phyloP scores from a whole-genome alignment of 306 rosid genomes.

The Macrotyloma uniflorum region DNA sequence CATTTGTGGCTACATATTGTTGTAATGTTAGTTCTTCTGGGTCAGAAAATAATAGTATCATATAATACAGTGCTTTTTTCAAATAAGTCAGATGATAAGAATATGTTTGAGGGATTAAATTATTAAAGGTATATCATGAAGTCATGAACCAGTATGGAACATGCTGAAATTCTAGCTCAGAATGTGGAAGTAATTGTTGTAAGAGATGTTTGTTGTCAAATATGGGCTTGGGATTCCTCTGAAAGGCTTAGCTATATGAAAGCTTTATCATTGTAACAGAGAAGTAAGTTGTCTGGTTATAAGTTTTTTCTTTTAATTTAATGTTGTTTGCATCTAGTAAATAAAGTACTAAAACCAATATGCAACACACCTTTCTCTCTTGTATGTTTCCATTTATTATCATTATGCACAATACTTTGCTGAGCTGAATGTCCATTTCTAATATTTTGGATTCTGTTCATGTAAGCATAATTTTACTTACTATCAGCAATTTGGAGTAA shows the following conservation, averaged over 20 bases:
- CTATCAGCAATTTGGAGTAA: not conserved
- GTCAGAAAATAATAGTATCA: conserved; percentile 32
- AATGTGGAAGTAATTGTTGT: conserved; percentile 49
- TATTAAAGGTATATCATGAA: conserved; percentile 35
- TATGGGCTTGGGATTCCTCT: conserved; percentile 51
- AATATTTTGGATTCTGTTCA: conserved; percentile 10
- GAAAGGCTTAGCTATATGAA: conserved; percentile 57
- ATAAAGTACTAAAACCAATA: conserved; percentile 27
- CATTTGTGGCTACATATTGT: conserved; percentile 34
- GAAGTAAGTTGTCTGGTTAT: conserved; percentile 62
- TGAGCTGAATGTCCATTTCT: not conserved
- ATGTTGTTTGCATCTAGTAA: conserved; percentile 6
- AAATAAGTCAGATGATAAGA: conserved; percentile 39
- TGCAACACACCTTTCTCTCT: conserved; percentile 11
- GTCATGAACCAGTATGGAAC: conserved; percentile 40
- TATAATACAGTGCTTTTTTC: conserved; percentile 36
- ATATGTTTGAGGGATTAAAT: conserved; percentile 35
- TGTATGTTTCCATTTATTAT: not conserved
- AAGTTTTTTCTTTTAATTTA: conserved; percentile 18
- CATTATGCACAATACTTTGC: not conserved
- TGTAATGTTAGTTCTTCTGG: conserved; percentile 20
- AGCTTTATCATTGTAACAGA: conserved; percentile 46
- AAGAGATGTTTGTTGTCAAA: conserved; percentile 48
- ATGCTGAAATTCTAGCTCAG: conserved; percentile 47
- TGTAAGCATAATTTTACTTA: conserved; percentile 5